phyloP scores from a whole-genome alignment of 2,329 filamentous ascomycete genomes.

The Alternaria burnsii region DNA sequence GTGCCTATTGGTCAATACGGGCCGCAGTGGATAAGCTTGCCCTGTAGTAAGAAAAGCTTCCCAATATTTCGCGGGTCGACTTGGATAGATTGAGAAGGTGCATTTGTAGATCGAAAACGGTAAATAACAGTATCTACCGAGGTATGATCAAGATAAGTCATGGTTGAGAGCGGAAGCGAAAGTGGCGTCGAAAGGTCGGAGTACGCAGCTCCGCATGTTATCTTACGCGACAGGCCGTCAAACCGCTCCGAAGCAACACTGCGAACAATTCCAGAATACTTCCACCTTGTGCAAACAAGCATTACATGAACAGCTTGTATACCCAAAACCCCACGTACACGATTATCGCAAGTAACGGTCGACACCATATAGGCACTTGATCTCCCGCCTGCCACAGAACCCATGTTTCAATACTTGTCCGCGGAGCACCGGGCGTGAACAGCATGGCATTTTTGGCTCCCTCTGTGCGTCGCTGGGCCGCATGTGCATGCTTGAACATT shows the following conservation, averaged over 20 bases:
- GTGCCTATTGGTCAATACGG: slow-evolving; percentile 12
- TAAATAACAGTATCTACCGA: slow-evolving; percentile 46
- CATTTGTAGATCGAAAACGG: slow-evolving; percentile 47
- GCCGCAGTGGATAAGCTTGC: neutral
- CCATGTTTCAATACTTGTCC: slow-evolving; percentile 54
- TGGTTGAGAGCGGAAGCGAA: neutral
- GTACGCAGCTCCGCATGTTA: neutral
- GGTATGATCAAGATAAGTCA: slow-evolving; percentile 6
- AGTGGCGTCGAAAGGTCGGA: neutral
- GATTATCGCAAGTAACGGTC: slow-evolving; percentile 20
- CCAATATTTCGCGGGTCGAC: neutral
- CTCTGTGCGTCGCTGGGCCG: slow-evolving; percentile 50
- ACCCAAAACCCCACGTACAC: slow-evolving; percentile 24
- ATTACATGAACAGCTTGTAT: neutral
- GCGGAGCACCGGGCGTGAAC: slow-evolving; percentile 58
- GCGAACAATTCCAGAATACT: neutral
- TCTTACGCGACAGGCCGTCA: neutral
- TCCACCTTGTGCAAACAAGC: neutral
- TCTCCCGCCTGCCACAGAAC: slow-evolving; percentile 24
- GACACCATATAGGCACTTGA: slow-evolving; percentile 26
- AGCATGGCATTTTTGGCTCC: slow-evolving; percentile 60
- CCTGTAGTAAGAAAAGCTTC: slow-evolving; percentile 12
- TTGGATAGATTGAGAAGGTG: slow-evolving; percentile 16
- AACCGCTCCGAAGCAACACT: neutral
- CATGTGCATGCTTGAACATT: slow-evolving; percentile 51